Base-by-base conservation (phyloP, 805 yeast species). In the Wickerhamomyces hampshirensis region DNA sequence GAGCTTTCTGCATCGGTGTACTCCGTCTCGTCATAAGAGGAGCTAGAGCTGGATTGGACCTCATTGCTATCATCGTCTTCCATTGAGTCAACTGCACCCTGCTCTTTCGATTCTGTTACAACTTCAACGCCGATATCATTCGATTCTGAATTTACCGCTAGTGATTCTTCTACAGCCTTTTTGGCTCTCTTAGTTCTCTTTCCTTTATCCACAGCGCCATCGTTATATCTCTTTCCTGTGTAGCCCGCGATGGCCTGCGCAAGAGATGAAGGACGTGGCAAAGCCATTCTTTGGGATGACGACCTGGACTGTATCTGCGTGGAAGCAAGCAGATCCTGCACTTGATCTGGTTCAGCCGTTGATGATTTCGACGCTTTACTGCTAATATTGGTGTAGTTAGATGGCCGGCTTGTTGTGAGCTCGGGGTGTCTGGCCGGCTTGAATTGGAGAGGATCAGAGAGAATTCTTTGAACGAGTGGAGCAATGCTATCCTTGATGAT, bases 381-480 rank as follows among this genome's bases (percentile, higher is more conserved):
- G 27, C 56, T 53, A 16, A 54, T 51, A 30, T 35, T 52, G 38
- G 71, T 67, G 58, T 78, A 82, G 43, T 66, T 61, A 4, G 72
- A 57, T 1, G 77, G 80, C 50, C 57, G 67, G 32, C 63, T 51
- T 14, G 67, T 51, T 11, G 65, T 64, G 15, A 65, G 60, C 52
- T 75, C 83, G 5, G 77, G 73, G 36, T 61, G 62, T 44, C 68
- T 73, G 12, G 85, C 88, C 4, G 76, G 66, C 36, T 71, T 76
- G 58, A 85, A 86, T 19, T 66, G 66, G 34, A 81, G 55, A 8
- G 87, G 88, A 38, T 74, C 73, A 19, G 78, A 60, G 28, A 80
- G 63, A 37, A 80, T 67, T 48, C 83, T 66, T 48, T 78, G 84
- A 40, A 79, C 73, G 30, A 77, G 55, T n/a, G 85, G 84, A 33